phyloP scores from a whole-genome alignment of 2,329 filamentous ascomycete species.

The Colletotrichum sidae region DNA sequence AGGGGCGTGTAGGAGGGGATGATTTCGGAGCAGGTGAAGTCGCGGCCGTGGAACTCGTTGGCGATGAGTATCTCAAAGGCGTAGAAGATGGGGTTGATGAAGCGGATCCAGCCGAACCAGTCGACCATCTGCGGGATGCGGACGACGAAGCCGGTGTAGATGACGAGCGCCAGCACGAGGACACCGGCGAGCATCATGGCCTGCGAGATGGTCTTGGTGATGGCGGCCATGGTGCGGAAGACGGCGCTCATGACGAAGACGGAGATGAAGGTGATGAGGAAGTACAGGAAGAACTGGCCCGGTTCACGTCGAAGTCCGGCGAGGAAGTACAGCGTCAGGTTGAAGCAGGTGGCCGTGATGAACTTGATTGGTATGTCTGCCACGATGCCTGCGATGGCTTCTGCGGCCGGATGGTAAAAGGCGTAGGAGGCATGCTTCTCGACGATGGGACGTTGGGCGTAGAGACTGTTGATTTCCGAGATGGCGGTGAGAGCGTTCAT shows the following conservation, averaged over 20 bases:
- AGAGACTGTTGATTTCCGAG: constrained; percentile 62
- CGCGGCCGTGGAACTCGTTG: constrained; percentile 75
- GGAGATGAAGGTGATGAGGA: constrained; percentile 75
- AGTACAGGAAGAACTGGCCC: constrained; percentile 80
- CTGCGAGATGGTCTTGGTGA: constrained; percentile 74
- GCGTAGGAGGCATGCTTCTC: constrained; percentile 62
- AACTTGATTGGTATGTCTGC: constrained; percentile 71
- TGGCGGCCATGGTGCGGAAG: constrained; percentile 78
- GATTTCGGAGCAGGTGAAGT: constrained; percentile 66
- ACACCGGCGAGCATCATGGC: constrained; percentile 66
- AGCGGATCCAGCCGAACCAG: constrained; percentile 83
- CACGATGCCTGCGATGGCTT: constrained; percentile 66
- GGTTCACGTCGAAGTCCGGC: constrained; percentile 66
- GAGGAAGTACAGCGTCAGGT: constrained; percentile 70
- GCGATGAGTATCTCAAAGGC: constrained; percentile 78
- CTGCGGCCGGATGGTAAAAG: constrained; percentile 63
- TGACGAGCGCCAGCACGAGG: constrained; percentile 69
- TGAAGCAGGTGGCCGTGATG: constrained; percentile 60
- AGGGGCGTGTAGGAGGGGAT: constrained; percentile 59
- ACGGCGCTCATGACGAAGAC: constrained; percentile 81
- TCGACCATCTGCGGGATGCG: constrained; percentile 69
- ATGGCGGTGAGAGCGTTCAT: constrained; percentile 70
- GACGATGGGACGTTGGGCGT: constrained; percentile 59
- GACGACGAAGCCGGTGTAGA: constrained; percentile 69
- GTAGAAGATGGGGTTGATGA: constrained; percentile 79